phyloP scores from a whole-genome alignment of 495 filamentous ascomycete genomes.

The Rhizodiscina lignyota region DNA sequence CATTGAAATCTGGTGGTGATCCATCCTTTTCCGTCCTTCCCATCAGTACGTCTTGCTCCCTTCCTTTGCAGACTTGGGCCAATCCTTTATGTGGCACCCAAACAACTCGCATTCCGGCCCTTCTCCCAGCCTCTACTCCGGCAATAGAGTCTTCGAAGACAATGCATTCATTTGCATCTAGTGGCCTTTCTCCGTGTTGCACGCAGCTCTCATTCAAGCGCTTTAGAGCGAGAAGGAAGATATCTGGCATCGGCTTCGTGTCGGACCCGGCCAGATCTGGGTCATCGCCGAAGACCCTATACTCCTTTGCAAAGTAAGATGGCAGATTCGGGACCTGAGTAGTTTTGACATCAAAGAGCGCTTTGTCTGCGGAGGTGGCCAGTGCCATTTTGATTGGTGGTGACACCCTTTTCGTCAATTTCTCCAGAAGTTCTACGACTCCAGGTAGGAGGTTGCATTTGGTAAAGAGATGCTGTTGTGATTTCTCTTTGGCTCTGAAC shows the following conservation, averaged over 20 bases:
- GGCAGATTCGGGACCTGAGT: slow-evolving; percentile 2
- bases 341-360: slow-evolving; percentile 5
- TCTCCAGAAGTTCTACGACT: slow-evolving; percentile 17
- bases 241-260: slow-evolving; percentile 24
- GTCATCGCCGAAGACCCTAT: slow-evolving; percentile 22
- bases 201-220: slow-evolving; percentile 13
- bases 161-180: slow-evolving; percentile 22
- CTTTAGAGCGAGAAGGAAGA: slow-evolving; percentile 23
- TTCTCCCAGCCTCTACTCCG: slow-evolving; percentile 27
- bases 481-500: slow-evolving; percentile 16
- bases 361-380: slow-evolving; percentile 5
- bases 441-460: slow-evolving; percentile 21
- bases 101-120: slow-evolving; percentile 28
- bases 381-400: slow-evolving; percentile 4
- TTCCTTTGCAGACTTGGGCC: slow-evolving; percentile 13
- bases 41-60: slow-evolving; percentile 18
- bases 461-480: slow-evolving; percentile 12
- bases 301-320: slow-evolving; percentile 4
- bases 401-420: slow-evolving; percentile 6
- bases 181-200: slow-evolving; percentile 4
- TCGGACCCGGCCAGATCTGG: slow-evolving; percentile 12
- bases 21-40: slow-evolving; percentile 18
- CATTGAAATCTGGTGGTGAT: neutral
- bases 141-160: slow-evolving; percentile 29
- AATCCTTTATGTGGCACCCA: slow-evolving; percentile 26